Conservation (phyloP, 2,329 filamentous ascomycete species). For the Sporothrix humicola region DNA sequence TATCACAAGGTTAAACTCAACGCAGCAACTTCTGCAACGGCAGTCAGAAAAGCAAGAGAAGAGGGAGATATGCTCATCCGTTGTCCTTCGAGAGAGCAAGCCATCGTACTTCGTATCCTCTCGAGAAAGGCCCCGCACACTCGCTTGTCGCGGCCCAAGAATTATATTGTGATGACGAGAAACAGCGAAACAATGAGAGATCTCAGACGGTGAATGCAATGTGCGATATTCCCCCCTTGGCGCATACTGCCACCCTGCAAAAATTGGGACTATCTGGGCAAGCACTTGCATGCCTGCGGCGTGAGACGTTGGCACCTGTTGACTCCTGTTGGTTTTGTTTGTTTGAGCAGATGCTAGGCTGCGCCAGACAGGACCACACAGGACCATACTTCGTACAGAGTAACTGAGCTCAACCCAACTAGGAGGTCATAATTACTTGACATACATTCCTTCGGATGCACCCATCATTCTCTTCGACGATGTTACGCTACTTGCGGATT, state of each 20-base stretch:
- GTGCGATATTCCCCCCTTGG: constrained; percentile 20
- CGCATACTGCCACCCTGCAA: background rate
- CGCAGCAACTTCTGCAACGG: background rate
- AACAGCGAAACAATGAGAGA: background rate
- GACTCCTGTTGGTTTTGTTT: background rate
- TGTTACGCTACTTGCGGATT: background rate
- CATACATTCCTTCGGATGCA: constrained; percentile 21
- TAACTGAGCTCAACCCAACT: background rate
- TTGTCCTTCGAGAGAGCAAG: background rate
- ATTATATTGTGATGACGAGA: background rate
- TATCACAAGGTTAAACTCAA: constrained; percentile 3
- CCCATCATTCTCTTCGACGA: background rate
- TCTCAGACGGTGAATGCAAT: background rate
- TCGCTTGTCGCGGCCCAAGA: constrained; percentile 19
- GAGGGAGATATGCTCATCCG: background rate
- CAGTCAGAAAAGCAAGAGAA: background rate
- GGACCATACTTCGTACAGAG: too few species aligned
- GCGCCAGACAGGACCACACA: too few species aligned
- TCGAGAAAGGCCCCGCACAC: background rate
- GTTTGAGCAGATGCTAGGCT: too few species aligned
- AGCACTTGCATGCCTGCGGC: background rate
- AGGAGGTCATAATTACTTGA: background rate
- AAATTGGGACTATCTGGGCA: background rate
- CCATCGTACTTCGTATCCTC: background rate
- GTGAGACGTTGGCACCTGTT: background rate